A percentile compares a stretch with the other conserved stretches of the same genome.
phyloP scores from a whole-genome alignment of 805 yeast species.

The Lipomyces kockii region DNA sequence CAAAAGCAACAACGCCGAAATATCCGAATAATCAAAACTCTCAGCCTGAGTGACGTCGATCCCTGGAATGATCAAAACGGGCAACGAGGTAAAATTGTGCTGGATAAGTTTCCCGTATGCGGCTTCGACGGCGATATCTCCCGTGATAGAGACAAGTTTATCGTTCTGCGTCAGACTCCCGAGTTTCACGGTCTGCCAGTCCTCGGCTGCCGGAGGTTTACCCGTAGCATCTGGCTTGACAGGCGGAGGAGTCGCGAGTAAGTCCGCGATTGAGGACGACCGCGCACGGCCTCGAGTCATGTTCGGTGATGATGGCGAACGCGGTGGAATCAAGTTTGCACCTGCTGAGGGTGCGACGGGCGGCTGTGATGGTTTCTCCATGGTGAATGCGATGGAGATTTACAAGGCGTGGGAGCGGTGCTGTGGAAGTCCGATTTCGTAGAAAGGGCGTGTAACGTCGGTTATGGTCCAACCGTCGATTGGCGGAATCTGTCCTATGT shows the following conservation, averaged over 20 bases:
- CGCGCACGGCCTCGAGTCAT: slow-evolving; percentile 30
- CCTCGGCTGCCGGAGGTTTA: slow-evolving; percentile 41
- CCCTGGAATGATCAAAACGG: slow-evolving; percentile 56
- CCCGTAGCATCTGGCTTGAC: slow-evolving; percentile 23
- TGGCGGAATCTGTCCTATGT: background rate
- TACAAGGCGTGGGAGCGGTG: background rate
- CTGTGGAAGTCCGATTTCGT: background rate
- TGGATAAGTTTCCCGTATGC: slow-evolving; percentile 80
- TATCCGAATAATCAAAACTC: slow-evolving; percentile 89
- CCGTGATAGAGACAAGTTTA: slow-evolving; percentile 71
- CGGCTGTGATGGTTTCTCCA: background rate
- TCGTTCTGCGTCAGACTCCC: slow-evolving; percentile 77
- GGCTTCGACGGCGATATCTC: slow-evolving; percentile 74
- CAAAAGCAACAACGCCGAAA: slow-evolving; percentile 81
- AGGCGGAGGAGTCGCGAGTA: slow-evolving; percentile 45
- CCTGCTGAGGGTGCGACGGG: slow-evolving; percentile 21
- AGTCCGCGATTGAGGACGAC: slow-evolving; percentile 42
- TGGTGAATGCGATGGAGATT: background rate
- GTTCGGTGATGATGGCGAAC: slow-evolving; percentile 8
- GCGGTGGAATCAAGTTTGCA: slow-evolving; percentile 10
- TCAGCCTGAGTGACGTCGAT: slow-evolving; percentile 66
- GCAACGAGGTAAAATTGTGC: slow-evolving; percentile 82
- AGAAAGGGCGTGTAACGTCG: background rate
- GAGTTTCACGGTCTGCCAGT: slow-evolving; percentile 77
- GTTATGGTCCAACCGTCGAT: background rate